Percentiles rank a stretch among this genome's conserved stretches.
Evolutionary conservation across 2,329 filamentous ascomycete species (phyloP).

Genomic region (Diplocarpon mali): DNA sequence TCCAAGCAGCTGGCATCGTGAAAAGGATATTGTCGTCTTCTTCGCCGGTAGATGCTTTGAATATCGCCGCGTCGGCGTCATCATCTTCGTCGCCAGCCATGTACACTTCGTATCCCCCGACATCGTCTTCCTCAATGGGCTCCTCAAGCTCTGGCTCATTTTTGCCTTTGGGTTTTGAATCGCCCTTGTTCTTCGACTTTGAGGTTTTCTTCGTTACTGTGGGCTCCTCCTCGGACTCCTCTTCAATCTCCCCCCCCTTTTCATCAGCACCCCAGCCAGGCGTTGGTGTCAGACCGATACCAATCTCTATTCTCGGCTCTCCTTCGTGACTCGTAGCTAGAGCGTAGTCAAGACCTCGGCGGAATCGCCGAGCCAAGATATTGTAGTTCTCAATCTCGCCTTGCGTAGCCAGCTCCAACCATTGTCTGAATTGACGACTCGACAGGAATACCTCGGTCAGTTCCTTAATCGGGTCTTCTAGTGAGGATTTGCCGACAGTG

Average conservation of each 20-base stretch:
- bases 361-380: slow-evolving; percentile 76
- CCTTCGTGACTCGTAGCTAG: slow-evolving; percentile 76
- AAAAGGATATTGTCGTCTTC: slow-evolving; percentile 71
- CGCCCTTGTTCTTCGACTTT: slow-evolving; percentile 23
- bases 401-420: slow-evolving; percentile 75
- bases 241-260: slow-evolving; percentile 31
- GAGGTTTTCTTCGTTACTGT: slow-evolving; percentile 25
- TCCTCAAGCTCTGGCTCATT: slow-evolving; percentile 16
- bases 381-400: slow-evolving; percentile 63
- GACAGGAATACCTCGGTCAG: slow-evolving; percentile 75
- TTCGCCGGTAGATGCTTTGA: slow-evolving; percentile 53
- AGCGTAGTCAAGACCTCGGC: slow-evolving; percentile 80
- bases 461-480: slow-evolving; percentile 55
- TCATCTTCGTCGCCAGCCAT: slow-evolving; percentile 78
- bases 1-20: slow-evolving; percentile 66
- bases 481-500: slow-evolving; percentile 1
- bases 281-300: slow-evolving; percentile 76
- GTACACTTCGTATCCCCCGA: slow-evolving; percentile 79
- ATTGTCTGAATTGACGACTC: slow-evolving; percentile 76
- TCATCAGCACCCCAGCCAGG: slow-evolving; percentile 71
- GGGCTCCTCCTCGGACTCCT: slow-evolving; percentile 24
- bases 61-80: slow-evolving; percentile 70
- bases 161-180: slow-evolving; percentile 15
- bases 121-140: slow-evolving; percentile 38
- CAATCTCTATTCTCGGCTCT: slow-evolving; percentile 74